Evolutionary conservation across 2,329 filamentous ascomycete species (phyloP).

Genomic region (Alternaria metachromatica): DNA sequence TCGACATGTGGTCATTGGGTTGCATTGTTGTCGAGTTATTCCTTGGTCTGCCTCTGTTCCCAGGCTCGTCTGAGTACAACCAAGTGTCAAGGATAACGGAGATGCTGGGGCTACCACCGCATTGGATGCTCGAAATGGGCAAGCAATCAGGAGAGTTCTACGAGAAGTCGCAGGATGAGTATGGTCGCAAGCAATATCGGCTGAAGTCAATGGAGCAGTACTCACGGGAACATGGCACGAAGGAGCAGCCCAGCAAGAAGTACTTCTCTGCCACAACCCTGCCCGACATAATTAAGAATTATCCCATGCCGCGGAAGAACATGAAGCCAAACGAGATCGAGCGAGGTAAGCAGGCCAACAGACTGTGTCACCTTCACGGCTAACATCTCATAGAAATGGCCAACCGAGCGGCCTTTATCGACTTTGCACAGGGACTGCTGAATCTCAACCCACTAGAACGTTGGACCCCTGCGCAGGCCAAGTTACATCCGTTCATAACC

Average conservation of each 20-base stretch:
- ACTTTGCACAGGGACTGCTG: constrained; percentile 91
- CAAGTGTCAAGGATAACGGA: constrained; percentile 97
- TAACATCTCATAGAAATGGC: constrained; percentile 79
- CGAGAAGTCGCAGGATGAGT: constrained; percentile 91
- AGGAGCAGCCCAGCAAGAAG: constrained; percentile 99
- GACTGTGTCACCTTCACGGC: not conserved
- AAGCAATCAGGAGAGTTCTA: constrained; percentile 98
- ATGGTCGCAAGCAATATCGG: constrained; percentile 85
- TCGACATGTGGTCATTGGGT: constrained; percentile 99
- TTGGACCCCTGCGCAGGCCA: constrained; percentile 98
- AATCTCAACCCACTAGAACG: constrained; percentile 95
- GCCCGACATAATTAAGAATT: constrained; percentile 96
- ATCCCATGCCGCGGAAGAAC: constrained; percentile 98
- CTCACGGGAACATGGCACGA: constrained; percentile 90
- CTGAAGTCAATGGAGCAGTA: constrained; percentile 99
- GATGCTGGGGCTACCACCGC: constrained; percentile 95
- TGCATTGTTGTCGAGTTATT: constrained; percentile 99
- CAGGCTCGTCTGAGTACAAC: constrained; percentile 97
- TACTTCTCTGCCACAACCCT: constrained; percentile 95
- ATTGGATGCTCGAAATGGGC: constrained; percentile 99
- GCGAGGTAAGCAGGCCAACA: constrained; percentile 69
- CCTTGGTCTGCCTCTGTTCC: constrained; percentile 90
- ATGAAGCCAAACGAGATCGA: constrained; percentile 99
- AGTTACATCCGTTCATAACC: constrained; percentile 97
- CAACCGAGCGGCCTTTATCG: constrained; percentile 95